phyloP scores from a whole-genome alignment of 129 eudicot genomes.

The Artemisia tridentata region DNA sequence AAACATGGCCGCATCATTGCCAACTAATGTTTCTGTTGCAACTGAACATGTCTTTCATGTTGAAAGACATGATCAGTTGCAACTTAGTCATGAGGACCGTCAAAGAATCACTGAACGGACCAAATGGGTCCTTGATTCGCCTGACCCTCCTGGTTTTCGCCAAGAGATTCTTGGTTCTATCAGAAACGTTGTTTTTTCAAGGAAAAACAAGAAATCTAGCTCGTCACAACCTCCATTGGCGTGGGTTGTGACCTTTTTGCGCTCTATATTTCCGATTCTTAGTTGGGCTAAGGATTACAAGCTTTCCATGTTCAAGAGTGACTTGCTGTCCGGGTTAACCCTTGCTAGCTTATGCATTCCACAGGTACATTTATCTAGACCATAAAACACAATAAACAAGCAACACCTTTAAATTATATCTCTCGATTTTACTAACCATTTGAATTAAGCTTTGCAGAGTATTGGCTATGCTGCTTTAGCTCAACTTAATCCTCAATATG shows the following conservation, averaged over 20 bases:
- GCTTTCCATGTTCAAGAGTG: conserved; percentile 51
- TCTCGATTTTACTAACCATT: background rate
- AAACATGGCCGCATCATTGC: conserved; percentile 35
- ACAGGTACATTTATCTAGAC: conserved; percentile 37
- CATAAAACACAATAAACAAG: background rate
- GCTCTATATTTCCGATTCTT: conserved; percentile 52
- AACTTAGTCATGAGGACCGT: conserved; percentile 36
- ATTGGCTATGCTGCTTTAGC: conserved; percentile 87
- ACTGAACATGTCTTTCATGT: conserved; percentile 32
- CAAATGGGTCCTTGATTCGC: conserved; percentile 60
- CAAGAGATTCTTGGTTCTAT: conserved; percentile 47
- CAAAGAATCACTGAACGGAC: conserved; percentile 49
- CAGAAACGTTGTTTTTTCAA: conserved; percentile 33
- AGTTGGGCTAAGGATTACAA: conserved; percentile 53
- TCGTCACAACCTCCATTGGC: conserved; percentile 32
- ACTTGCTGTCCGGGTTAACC: conserved; percentile 59
- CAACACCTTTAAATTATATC: background rate
- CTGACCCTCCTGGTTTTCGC: conserved; percentile 57
- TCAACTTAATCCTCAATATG: conserved; percentile 76
- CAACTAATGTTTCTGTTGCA: conserved; percentile 29
- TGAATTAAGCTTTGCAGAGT: conserved; percentile 39
- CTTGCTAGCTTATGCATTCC: conserved; percentile 73
- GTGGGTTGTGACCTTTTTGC: conserved; percentile 21
- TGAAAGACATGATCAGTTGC: conserved; percentile 40
- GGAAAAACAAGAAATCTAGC: conserved; percentile 24